phyloP scores from a whole-genome alignment of 208 protist species.

The Willaertia magna region DNA sequence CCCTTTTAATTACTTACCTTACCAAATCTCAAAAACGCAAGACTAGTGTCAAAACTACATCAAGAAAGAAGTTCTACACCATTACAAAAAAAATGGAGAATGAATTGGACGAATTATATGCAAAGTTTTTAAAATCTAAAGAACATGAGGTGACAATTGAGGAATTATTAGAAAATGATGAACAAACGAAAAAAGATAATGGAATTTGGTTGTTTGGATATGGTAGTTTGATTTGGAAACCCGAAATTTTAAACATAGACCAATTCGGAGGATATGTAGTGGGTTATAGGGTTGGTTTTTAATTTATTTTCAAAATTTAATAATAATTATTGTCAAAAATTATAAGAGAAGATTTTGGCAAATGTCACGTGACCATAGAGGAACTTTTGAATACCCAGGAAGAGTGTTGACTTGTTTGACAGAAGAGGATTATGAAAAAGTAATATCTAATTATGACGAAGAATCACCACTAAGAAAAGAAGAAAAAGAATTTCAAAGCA shows the following conservation, averaged over 20 bases:
- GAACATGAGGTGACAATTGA: background rate
- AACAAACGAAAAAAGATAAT: background rate
- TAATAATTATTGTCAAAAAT: too few relatives aligned
- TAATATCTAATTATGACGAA: background rate
- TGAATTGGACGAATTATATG: background rate
- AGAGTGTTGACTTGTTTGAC: background rate
- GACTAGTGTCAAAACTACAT: too few relatives aligned
- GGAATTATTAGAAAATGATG: background rate
- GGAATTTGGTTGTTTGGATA: background rate
- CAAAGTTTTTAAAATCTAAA: background rate
- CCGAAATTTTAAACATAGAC: background rate
- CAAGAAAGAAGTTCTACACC: too few relatives aligned
- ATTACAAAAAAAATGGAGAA: too few relatives aligned
- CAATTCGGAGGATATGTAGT: background rate
- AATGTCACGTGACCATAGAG: background rate
- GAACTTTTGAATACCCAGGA: slow-evolving; percentile 1
- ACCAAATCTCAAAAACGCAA: too few relatives aligned
- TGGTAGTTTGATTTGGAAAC: slow-evolving; percentile 8
- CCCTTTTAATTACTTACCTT: too few relatives aligned
- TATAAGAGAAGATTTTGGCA: slow-evolving; percentile 6
- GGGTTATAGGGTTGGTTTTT: background rate
- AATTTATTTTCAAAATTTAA: too few relatives aligned
- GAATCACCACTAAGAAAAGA: background rate
- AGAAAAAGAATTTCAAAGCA: background rate
- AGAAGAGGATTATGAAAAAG: background rate